Evolutionary conservation across 2,329 filamentous ascomycete genomes (phyloP), one percentile per base, ranked within the genome.

Genomic region (Microdochium paspali): DNA sequence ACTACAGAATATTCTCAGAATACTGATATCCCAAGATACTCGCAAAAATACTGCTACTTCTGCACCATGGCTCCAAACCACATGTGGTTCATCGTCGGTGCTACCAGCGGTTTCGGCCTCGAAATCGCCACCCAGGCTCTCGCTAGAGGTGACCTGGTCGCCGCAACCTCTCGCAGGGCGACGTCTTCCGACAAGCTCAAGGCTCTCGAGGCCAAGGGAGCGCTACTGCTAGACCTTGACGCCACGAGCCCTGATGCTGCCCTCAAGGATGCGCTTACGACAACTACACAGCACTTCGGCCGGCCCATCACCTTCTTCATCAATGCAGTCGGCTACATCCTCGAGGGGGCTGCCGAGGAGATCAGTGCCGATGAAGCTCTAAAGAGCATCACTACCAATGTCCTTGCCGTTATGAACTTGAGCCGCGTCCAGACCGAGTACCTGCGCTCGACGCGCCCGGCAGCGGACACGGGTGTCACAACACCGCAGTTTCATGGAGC

Each of bases 1-100:
- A n/a, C n/a, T n/a, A n/a, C n/a, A n/a, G n/a, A n/a, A n/a, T n/a
- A n/a, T n/a, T n/a, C n/a, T n/a, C n/a, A n/a, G n/a, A n/a, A n/a
- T n/a, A n/a, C n/a, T n/a, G n/a, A n/a, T n/a, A n/a, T n/a, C n/a
- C n/a, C n/a, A n/a, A n/a, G n/a, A n/a, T n/a, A n/a, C n/a, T n/a
- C n/a, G n/a, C n/a, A n/a, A n/a, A n/a, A n/a, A n/a, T n/a, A 15
- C 6, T n/a, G n/a, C 31, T n/a, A 12, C 6, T 40, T 4, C 20
- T 25, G 3, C 7, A 15, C 23, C 42, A 44, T 24, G 23, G 13
- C 42, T 26, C 6, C 42, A 21, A 44, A 47, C 30, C 61, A 60
- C 42, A 66, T 74, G 25, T 79, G 76, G 74, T 70, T 80, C 60
- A 71, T 79, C 55, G 71, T 69, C 10, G 76, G 72, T 24, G 67